Conservation (phyloP, 306 rosid species). For the Delonix regia region DNA sequence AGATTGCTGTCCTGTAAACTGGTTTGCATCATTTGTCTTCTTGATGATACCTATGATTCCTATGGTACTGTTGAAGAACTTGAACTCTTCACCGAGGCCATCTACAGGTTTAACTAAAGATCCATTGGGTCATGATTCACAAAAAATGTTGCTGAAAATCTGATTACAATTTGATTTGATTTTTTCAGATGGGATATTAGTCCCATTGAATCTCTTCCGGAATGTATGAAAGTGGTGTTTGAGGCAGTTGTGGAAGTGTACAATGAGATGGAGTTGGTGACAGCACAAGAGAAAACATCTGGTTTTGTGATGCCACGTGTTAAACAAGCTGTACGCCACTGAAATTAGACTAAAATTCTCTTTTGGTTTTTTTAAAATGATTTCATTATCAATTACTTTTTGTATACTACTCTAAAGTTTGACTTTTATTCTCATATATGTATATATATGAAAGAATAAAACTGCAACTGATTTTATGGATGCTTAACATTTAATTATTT, state of each 20-base stretch:
- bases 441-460: no score
- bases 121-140: no score
- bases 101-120: conserved; percentile 25
- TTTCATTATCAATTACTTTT: no score
- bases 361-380: no score
- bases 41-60: conserved; percentile 44
- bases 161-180: no score
- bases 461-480: no score
- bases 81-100: conserved; percentile 35
- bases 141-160: no score
- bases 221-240: conserved; percentile 26
- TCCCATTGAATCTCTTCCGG: conserved; percentile 1
- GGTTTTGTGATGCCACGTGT: neutral
- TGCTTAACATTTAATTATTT: no score
- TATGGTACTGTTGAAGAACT: conserved; percentile 45
- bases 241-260: neutral
- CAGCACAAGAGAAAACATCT: neutral
- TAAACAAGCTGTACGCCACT: neutral
- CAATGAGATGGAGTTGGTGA: conserved; percentile 1
- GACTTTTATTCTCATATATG: no score
- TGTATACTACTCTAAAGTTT: no score
- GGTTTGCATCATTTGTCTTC: neutral
- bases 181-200: conserved; percentile 44
- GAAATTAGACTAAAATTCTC: no score
- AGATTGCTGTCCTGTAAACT: conserved; percentile 32